phyloP scores from a whole-genome alignment of 139 green algal species.

The Medakamo hakoo region DNA sequence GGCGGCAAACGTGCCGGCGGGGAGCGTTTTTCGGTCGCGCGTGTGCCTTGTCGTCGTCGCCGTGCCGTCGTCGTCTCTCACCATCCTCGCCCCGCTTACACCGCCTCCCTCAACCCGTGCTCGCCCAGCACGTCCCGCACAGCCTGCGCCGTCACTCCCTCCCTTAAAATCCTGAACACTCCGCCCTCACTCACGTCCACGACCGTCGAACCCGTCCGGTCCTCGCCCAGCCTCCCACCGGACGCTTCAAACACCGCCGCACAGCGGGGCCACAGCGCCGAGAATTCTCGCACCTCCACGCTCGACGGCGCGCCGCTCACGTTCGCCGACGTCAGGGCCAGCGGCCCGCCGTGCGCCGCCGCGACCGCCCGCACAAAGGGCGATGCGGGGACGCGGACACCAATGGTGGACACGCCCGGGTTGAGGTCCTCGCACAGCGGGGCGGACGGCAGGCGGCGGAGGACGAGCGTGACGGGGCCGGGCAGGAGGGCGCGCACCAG shows the following conservation, averaged over 20 bases:
- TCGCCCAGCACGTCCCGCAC: slow-evolving; percentile 9
- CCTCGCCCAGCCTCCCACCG: slow-evolving; percentile 16
- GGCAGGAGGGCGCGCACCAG: slow-evolving; percentile 49
- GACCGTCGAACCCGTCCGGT: slow-evolving; percentile 41
- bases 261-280: slow-evolving; percentile 36
- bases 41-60: no score
- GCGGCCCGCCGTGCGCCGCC: slow-evolving; percentile 13
- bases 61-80: no score
- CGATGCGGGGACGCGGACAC: slow-evolving; percentile 40
- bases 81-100: no score
- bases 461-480: slow-evolving; percentile 49
- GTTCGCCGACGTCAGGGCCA: slow-evolving; percentile 59
- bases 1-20: no score
- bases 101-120: not conserved
- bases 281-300: slow-evolving; percentile 30
- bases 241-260: slow-evolving; percentile 36
- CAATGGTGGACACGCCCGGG: slow-evolving; percentile 22
- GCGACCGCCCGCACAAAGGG: slow-evolving; percentile 37
- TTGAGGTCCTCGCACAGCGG: slow-evolving; percentile 29
- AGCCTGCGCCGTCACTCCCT: slow-evolving; percentile 14
- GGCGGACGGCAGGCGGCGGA: slow-evolving; percentile 19
- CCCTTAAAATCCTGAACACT: slow-evolving; percentile 23
- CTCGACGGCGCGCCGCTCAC: slow-evolving; percentile 25
- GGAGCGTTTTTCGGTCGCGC: no score
- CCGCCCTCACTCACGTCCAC: slow-evolving; percentile 34